These are phyloP conservation scores for Nothopassalora personata DNA, from an alignment of 2,329 filamentous ascomycete species.

Conservation along the genomic window DNA sequence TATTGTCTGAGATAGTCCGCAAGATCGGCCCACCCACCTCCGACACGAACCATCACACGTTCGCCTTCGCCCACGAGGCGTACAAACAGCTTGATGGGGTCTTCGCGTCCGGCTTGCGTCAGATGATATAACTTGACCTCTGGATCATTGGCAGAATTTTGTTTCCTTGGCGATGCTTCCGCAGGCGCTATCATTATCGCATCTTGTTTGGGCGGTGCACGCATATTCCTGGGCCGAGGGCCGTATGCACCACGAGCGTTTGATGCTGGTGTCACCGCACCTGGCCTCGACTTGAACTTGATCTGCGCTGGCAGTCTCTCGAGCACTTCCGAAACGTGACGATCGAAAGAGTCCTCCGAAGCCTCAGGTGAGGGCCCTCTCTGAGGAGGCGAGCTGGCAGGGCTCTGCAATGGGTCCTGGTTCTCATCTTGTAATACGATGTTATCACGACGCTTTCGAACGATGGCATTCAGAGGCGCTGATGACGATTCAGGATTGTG, in stretches of 20 bases:
- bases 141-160: slow-evolving; percentile 27
- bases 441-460: slow-evolving; percentile 36
- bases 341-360: slow-evolving; percentile 51
- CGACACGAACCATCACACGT: slow-evolving; percentile 95
- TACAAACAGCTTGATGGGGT: slow-evolving; percentile 91
- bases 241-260: slow-evolving; percentile 18
- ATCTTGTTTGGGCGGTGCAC: slow-evolving; percentile 10
- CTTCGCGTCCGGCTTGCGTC: slow-evolving; percentile 72
- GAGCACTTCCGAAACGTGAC: slow-evolving; percentile 35
- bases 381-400: neutral
- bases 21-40: slow-evolving; percentile 95
- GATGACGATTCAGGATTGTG: slow-evolving; percentile 3
- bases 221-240: slow-evolving; percentile 16
- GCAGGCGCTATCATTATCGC: slow-evolving; percentile 32
- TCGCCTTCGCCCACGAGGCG: slow-evolving; percentile 89
- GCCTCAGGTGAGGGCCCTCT: neutral
- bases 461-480: slow-evolving; percentile 41
- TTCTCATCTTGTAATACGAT: slow-evolving; percentile 5
- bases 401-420: neutral
- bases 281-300: slow-evolving; percentile 57
- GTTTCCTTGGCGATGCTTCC: slow-evolving; percentile 32
- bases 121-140: slow-evolving; percentile 93
- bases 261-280: slow-evolving; percentile 34
- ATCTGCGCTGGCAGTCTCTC: slow-evolving; percentile 56
- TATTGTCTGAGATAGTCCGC: slow-evolving; percentile 94